Conservation (phyloP, 192 early-diverging fungal species). For the Funneliformis geosporum region DNA sequence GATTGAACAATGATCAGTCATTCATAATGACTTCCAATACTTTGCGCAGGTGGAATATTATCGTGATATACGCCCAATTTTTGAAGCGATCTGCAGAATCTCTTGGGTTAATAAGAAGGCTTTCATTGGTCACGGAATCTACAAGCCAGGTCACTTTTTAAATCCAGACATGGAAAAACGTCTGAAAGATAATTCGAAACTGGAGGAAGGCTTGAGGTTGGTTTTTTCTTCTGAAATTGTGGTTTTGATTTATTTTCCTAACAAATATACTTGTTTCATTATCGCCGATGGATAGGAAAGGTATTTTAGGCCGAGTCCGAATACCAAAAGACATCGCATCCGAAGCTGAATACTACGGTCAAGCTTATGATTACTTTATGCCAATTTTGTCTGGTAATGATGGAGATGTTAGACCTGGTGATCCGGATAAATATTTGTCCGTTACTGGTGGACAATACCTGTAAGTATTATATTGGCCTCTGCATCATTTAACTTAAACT, state of each 20-base stretch:
- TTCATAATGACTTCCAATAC: neutral
- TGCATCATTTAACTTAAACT: conserved; percentile 7
- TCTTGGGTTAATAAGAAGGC: conserved; percentile 26
- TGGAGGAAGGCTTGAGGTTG: conserved; percentile 2
- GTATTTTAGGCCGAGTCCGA: conserved; percentile 13
- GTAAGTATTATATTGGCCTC: conserved; percentile 6
- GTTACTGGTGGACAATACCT: conserved; percentile 23
- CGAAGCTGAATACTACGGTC: neutral
- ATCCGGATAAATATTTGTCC: conserved; percentile 10
- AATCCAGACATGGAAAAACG: neutral
- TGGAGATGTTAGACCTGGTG: neutral
- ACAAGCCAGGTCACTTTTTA: conserved; percentile 21
- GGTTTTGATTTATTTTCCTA: neutral
- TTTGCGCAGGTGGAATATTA: neutral
- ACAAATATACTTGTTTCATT: neutral
- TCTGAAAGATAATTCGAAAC: neutral
- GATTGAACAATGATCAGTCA: too few species aligned
- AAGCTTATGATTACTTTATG: conserved; percentile 28
- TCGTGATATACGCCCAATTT: conserved; percentile 26
- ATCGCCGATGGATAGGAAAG: conserved; percentile 11
- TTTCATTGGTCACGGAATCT: neutral
- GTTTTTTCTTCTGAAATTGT: neutral
- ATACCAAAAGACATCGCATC: neutral
- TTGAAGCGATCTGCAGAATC: conserved; percentile 14
- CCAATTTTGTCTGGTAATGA: conserved; percentile 26